Evolutionary conservation across 2,329 filamentous ascomycete genomes (phyloP).

Genomic region (Paraphoma sp.): DNA sequence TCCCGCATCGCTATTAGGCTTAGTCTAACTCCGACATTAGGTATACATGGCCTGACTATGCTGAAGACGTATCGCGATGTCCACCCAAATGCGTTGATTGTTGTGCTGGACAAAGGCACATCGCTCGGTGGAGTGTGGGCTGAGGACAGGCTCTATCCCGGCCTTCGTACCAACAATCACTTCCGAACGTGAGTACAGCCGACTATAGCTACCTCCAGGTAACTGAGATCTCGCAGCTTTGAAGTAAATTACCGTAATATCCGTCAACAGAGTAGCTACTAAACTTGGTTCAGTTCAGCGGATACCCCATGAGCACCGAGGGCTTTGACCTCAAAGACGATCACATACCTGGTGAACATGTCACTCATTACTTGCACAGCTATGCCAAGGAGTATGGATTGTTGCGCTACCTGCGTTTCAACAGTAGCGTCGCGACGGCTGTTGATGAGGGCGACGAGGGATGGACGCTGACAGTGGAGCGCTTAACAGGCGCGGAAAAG

Average conservation of each 20-base stretch:
- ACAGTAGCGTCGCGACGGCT: conserved; percentile 59
- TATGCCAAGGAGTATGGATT: conserved; percentile 54
- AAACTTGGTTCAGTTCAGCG: conserved; percentile 40
- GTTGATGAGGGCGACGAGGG: conserved; percentile 43
- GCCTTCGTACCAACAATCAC: conserved; percentile 54
- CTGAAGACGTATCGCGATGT: conserved; percentile 58
- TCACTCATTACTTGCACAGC: conserved; percentile 64
- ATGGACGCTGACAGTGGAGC: conserved; percentile 27
- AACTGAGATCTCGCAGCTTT: conserved; percentile 15
- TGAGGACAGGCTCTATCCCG: conserved; percentile 51
- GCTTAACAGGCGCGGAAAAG: neutral
- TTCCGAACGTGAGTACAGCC: conserved; percentile 41
- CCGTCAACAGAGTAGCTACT: neutral
- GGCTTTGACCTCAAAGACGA: conserved; percentile 49
- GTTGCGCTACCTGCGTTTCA: conserved; percentile 55
- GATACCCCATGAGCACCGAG: conserved; percentile 40
- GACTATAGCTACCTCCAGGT: neutral
- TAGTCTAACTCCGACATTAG: conserved; percentile 15
- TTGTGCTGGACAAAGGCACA: conserved; percentile 52
- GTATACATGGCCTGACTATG: conserved; percentile 53
- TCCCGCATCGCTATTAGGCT: neutral
- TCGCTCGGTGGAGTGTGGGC: conserved; percentile 55
- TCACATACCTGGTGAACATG: conserved; percentile 65
- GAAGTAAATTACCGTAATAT: conserved; percentile 13
- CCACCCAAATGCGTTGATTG: conserved; percentile 49